Evolutionary conservation across 139 green algal genomes (phyloP).

Genomic region (Haematococcus lacustris): DNA sequence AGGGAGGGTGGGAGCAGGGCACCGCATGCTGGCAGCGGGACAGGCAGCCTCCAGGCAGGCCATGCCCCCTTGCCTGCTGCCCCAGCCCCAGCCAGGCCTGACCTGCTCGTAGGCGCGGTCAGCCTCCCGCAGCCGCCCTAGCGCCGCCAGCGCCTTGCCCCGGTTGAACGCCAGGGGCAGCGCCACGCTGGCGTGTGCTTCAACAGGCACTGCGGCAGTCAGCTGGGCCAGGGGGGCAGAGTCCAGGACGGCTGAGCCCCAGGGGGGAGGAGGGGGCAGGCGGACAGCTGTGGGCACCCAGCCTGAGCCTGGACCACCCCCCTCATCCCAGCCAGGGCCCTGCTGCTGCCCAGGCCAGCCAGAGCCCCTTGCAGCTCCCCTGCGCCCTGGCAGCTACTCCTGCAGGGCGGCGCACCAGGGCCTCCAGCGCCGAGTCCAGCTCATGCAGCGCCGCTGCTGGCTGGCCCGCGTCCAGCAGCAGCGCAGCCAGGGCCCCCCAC

Average conservation of each 20-base stretch:
- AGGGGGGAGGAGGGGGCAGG: background rate
- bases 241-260: background rate
- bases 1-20: no score
- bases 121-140: constrained; percentile 30
- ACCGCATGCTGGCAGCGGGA: no score
- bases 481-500: constrained; percentile 44
- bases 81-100: no score
- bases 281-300: background rate
- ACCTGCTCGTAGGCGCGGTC: constrained; percentile 22
- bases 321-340: background rate
- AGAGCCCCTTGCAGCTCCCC: no score
- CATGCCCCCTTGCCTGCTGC: no score
- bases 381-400: no score
- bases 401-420: no score
- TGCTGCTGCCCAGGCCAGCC: background rate
- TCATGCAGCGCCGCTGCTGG: constrained; percentile 16
- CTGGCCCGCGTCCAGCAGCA: constrained; percentile 36
- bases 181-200: background rate
- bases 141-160: constrained; percentile 43
- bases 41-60: no score
- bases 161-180: constrained; percentile 43
- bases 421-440: constrained; percentile 13
- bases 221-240: background rate
- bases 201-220: background rate
- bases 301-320: background rate